A percentile compares a stretch with the other conserved stretches of the same genome.
Conservation (phyloP, 2,329 filamentous ascomycete species). For the Phaeosphaeria sp. region DNA sequence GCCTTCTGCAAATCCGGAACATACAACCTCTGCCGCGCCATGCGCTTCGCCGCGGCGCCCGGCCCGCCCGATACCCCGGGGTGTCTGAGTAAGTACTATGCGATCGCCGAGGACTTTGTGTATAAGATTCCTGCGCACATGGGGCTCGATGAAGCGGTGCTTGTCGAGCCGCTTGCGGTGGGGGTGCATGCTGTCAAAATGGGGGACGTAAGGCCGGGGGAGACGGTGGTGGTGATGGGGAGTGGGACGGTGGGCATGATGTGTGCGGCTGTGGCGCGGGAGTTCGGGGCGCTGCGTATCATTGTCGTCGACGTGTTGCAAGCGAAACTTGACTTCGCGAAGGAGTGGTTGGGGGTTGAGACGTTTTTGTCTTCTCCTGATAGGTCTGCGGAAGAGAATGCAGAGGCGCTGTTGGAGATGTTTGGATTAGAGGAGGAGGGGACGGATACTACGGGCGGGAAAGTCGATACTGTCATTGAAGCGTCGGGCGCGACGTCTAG, state of each 20-base stretch:
- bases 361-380: conserved; percentile 70
- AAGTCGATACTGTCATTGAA: conserved; percentile 82
- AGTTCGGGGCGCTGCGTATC: conserved; percentile 77
- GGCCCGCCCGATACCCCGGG: conserved; percentile 71
- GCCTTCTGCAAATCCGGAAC: conserved; percentile 86
- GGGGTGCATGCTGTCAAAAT: conserved; percentile 85
- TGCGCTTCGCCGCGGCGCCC: conserved; percentile 87
- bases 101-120: conserved; percentile 88
- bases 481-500: conserved; percentile 92
- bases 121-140: conserved; percentile 85
- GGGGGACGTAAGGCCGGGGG: conserved; percentile 78
- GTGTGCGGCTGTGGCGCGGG: conserved; percentile 74
- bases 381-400: conserved; percentile 72
- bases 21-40: conserved; percentile 89
- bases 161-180: conserved; percentile 88
- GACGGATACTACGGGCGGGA: conserved; percentile 64
- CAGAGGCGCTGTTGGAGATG: conserved; percentile 59
- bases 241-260: conserved; percentile 91
- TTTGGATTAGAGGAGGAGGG: conserved; percentile 68
- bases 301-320: conserved; percentile 93
- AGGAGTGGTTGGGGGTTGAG: conserved; percentile 76
- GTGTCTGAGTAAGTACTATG: conserved; percentile 85
- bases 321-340: conserved; percentile 80
- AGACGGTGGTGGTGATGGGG: conserved; percentile 85
- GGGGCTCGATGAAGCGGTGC: conserved; percentile 85